A percentile compares a stretch with the other conserved stretches of the same genome.
Evolutionary conservation across 2,329 filamentous ascomycete species (phyloP).

Genomic region (Calonectria henricotiae): DNA sequence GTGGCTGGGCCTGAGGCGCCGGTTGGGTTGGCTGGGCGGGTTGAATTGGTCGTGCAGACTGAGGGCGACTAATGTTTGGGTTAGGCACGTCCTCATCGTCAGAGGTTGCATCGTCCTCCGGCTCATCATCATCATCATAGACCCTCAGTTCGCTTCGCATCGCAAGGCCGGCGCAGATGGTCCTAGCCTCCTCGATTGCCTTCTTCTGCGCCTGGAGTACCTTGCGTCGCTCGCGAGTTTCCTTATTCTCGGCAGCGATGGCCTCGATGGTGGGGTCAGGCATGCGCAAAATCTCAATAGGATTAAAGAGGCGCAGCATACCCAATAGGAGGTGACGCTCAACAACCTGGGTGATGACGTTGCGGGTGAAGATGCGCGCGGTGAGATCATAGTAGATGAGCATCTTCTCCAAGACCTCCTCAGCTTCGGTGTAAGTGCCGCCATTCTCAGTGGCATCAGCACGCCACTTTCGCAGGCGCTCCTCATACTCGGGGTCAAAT

Average conservation of each 20-base stretch:
- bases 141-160: conserved; percentile 69
- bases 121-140: conserved; percentile 56
- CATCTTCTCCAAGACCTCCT: conserved; percentile 72
- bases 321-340: conserved; percentile 69
- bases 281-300: conserved; percentile 68
- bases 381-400: conserved; percentile 71
- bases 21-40: conserved; percentile 41
- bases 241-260: conserved; percentile 70
- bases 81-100: conserved; percentile 54
- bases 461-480: conserved; percentile 67
- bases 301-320: conserved; percentile 69
- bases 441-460: conserved; percentile 62
- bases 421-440: conserved; percentile 66
- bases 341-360: conserved; percentile 69
- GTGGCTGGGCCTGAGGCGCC: conserved; percentile 38
- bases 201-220: conserved; percentile 66
- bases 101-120: conserved; percentile 53
- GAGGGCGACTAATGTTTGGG: conserved; percentile 32
- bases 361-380: conserved; percentile 68
- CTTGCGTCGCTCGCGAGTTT: conserved; percentile 67
- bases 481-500: conserved; percentile 70
- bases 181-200: conserved; percentile 68
- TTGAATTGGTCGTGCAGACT: conserved; percentile 42
- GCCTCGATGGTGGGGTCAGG: conserved; percentile 63
- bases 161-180: conserved; percentile 67